Evolutionary conservation across 257 asterid species (phyloP).

Genomic region (Scutellaria minor): DNA sequence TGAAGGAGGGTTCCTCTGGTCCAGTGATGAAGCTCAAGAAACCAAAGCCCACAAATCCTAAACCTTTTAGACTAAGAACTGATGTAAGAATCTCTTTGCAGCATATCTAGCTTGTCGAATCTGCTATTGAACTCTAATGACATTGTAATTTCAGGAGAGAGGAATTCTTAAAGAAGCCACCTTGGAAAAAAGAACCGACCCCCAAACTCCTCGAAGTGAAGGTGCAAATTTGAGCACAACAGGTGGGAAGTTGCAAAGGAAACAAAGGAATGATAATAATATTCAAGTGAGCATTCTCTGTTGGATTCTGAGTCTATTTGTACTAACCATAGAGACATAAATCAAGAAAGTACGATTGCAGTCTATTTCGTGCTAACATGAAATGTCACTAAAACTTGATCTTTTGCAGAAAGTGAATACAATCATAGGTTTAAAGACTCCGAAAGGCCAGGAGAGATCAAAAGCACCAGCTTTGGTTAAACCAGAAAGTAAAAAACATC

Average conservation of each 20-base stretch:
- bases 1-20: slow-evolving; percentile 47
- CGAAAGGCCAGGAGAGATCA: slow-evolving; percentile 45
- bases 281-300: slow-evolving; percentile 43
- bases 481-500: slow-evolving; percentile 37
- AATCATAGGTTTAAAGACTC: slow-evolving; percentile 29
- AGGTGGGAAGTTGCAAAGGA: slow-evolving; percentile 42
- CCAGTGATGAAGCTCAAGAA: slow-evolving; percentile 62
- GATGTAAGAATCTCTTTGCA: slow-evolving; percentile 58
- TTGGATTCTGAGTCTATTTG: neutral
- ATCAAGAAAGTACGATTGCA: neutral
- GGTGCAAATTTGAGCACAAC: slow-evolving; percentile 38
- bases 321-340: slow-evolving; percentile 8
- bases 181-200: slow-evolving; percentile 55
- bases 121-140: slow-evolving; percentile 23
- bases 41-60: slow-evolving; percentile 85
- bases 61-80: slow-evolving; percentile 96
- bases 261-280: slow-evolving; percentile 48
- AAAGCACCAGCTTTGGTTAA: slow-evolving; percentile 42
- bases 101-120: slow-evolving; percentile 2
- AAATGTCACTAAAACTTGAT: neutral
- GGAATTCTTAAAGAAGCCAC: slow-evolving; percentile 82
- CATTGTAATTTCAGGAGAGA: slow-evolving; percentile 71
- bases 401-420: slow-evolving; percentile 50
- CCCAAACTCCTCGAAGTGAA: slow-evolving; percentile 41
- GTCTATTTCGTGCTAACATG: neutral